Base-by-base conservation (phyloP, 768 basidiomycete species). In the Cyathus striatus region DNA sequence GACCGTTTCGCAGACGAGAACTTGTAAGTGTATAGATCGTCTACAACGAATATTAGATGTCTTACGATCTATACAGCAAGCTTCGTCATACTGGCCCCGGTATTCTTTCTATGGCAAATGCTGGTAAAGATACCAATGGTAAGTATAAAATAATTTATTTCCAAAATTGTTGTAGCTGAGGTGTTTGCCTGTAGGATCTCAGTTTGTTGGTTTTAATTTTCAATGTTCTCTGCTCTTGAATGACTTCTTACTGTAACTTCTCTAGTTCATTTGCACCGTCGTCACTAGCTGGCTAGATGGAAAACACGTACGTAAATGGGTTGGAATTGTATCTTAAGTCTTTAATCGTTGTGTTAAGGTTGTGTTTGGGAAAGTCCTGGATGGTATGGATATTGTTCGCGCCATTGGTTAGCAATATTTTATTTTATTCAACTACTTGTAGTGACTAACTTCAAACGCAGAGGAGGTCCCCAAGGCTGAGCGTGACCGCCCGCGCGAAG, bases 1-100 rank as follows among this genome's bases (percentile, higher is more conserved):
- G 81, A 84, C 53, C 75, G 73, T 58, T 99, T 99, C 65, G 75
- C 84, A 42, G 95, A 98, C 52, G 96, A 98, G 73, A 98, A 97
- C 76, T 93, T 93, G 90, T 90, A 52, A 61, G 81, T 57, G 22
- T 32, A 13, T 30, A n/a, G 33, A 20, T 17, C 10, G 6, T 6
- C 10, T 35, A 46, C 9, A 24, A 14, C 18, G 35, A 10, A 5
- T 9, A 18, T 32, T 14, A 7, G 12, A 38, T n/a, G 9, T 49
- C 39, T 48, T 23, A 49, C 41, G 6, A 24, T 21, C 46, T 2
- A 38, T 22, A 37, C 53, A 96, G 93, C 77, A 96, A 97, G 78
- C 87, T 98, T 63, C 83, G 81, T 62, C 95, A 99, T 74, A 87
- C 88, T 54, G 82, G 80, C 26, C 79, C 89, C 39, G 94, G 94